Evolutionary conservation across 768 basidiomycete genomes (phyloP).

Genomic region (Hortiboletus campestris): DNA sequence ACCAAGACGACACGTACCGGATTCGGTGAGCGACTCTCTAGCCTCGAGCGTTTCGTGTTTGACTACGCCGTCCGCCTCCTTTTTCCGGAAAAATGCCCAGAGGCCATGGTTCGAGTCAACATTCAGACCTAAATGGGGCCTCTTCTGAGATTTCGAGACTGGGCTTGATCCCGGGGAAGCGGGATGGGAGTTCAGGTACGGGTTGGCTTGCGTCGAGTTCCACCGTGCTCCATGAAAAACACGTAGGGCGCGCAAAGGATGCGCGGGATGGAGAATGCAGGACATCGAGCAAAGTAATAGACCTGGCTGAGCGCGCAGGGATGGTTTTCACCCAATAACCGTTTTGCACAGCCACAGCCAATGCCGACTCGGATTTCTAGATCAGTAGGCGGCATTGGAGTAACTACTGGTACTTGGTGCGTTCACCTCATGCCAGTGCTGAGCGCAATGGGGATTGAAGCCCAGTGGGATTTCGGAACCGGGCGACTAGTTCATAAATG

Average conservation of each 20-base stretch:
- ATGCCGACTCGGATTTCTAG: not conserved
- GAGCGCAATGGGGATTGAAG: too few relatives aligned
- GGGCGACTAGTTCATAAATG: too few relatives aligned
- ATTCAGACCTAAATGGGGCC: constrained; percentile 43
- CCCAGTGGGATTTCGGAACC: too few relatives aligned
- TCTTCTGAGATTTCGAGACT: constrained; percentile 29
- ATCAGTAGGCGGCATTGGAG: too few relatives aligned
- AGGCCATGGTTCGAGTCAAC: constrained; percentile 69
- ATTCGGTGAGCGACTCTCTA: constrained; percentile 30
- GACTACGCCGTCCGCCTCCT: constrained; percentile 49
- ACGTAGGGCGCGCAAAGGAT: constrained; percentile 17
- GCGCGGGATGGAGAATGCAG: constrained; percentile 19
- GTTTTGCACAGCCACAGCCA: constrained; percentile 21
- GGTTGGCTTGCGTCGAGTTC: constrained; percentile 18
- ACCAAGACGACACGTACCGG: constrained; percentile 32
- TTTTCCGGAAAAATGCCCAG: constrained; percentile 71
- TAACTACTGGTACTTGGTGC: too few relatives aligned
- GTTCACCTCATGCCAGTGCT: too few relatives aligned
- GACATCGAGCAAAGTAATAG: constrained; percentile 16
- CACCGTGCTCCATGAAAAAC: constrained; percentile 16
- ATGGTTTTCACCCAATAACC: not conserved
- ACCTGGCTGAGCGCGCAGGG: too few relatives aligned
- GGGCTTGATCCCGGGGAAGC: not conserved
- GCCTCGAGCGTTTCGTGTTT: constrained; percentile 50
- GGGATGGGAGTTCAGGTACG: not conserved